Conservation (phyloP, 2,329 filamentous ascomycete species). For the Venturia oleaginea region DNA sequence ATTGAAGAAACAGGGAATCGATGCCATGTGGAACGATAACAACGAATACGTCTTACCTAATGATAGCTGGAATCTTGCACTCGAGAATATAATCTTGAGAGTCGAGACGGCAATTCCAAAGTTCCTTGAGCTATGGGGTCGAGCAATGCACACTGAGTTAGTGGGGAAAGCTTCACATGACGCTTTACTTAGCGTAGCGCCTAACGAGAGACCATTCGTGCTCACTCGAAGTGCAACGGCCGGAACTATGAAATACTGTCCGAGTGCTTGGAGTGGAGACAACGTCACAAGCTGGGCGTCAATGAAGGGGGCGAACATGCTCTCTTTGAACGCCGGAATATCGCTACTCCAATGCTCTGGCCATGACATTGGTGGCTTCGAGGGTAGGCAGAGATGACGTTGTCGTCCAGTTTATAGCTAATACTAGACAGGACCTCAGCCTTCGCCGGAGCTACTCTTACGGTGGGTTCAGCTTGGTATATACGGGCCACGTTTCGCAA, state of each 20-base stretch:
- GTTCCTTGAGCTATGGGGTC: constrained; percentile 57
- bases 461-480: constrained; percentile 66
- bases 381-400: constrained; percentile 44
- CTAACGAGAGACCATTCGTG: constrained; percentile 55
- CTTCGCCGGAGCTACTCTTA: constrained; percentile 59
- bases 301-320: constrained; percentile 62
- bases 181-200: constrained; percentile 50
- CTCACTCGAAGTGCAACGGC: constrained; percentile 62
- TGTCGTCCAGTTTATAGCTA: constrained; percentile 28
- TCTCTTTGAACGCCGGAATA: constrained; percentile 59
- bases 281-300: constrained; percentile 66
- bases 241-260: constrained; percentile 60
- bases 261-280: constrained; percentile 67
- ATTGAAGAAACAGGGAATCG: constrained; percentile 55
- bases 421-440: constrained; percentile 61
- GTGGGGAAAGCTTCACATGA: constrained; percentile 64
- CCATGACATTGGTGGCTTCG: constrained; percentile 43
- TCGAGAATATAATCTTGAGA: constrained; percentile 34
- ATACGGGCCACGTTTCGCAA: constrained; percentile 62
- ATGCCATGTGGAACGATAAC: constrained; percentile 73
- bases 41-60: constrained; percentile 62
- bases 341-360: constrained; percentile 47
- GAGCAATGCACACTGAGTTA: constrained; percentile 59
- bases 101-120: constrained; percentile 19
- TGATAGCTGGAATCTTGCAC: constrained; percentile 55